These are phyloP conservation scores for Auricularia heimuer DNA, from an alignment of 768 basidiomycete genomes.

Conservation along the genomic window DNA sequence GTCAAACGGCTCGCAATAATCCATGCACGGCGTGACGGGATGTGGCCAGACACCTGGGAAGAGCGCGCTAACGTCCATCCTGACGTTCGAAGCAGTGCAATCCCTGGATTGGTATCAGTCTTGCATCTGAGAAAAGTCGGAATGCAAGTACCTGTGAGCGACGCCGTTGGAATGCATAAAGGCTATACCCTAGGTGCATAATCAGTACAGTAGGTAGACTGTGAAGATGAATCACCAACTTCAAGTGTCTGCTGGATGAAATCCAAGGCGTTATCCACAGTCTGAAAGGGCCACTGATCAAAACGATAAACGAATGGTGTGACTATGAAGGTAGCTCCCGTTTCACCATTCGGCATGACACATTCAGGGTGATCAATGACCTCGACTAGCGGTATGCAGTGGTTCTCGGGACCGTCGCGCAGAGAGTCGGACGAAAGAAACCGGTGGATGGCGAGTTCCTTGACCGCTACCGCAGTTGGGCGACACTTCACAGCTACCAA, in stretches of 20 bases:
- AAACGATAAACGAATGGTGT: neutral
- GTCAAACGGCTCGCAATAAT: conserved; percentile 1
- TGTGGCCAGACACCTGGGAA: conserved; percentile 9
- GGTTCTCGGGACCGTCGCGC: too few relatives aligned
- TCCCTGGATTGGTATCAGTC: conserved; percentile 1
- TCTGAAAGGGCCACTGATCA: neutral
- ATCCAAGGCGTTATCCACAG: neutral
- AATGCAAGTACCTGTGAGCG: neutral
- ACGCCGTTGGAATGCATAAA: neutral
- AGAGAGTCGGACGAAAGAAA: too few relatives aligned
- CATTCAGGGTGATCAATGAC: too few relatives aligned
- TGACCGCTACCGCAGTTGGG: too few relatives aligned
- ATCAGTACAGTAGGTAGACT: too few relatives aligned
- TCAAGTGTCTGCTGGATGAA: neutral
- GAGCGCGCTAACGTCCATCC: conserved; percentile 11
- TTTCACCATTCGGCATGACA: too few relatives aligned
- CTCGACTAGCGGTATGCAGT: too few relatives aligned
- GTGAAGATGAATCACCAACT: neutral
- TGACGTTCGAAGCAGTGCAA: conserved; percentile 10
- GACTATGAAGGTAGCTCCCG: neutral
- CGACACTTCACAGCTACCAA: too few relatives aligned
- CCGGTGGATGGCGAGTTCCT: too few relatives aligned
- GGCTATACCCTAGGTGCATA: too few relatives aligned
- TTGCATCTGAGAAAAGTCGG: too few relatives aligned
- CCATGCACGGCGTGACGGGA: conserved; percentile 6